Evolutionary conservation across 2,329 filamentous ascomycete species (phyloP).

Genomic region (Colletotrichum simmondsii): DNA sequence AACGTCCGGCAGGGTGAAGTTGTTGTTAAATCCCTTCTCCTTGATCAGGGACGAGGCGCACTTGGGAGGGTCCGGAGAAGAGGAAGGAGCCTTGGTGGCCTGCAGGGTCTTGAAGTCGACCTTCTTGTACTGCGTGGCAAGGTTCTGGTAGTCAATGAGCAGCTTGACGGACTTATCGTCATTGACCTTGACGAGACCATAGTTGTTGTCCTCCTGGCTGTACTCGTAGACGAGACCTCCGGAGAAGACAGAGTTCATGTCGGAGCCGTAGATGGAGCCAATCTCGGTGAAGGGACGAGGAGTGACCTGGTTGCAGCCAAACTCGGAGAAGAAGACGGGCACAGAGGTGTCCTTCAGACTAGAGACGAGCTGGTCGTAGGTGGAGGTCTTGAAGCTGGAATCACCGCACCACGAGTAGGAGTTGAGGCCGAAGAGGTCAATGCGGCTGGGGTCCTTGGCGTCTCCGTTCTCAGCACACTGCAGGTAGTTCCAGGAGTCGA

Average conservation of each 20-base stretch:
- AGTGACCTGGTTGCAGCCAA: slow-evolving; percentile 79
- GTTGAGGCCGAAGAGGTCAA: slow-evolving; percentile 83
- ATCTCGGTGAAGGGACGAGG: slow-evolving; percentile 83
- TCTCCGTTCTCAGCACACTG: slow-evolving; percentile 70
- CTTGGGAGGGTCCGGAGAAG: slow-evolving; percentile 63
- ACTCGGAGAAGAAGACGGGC: slow-evolving; percentile 86
- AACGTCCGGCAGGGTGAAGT: slow-evolving; percentile 80
- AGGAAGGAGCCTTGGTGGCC: slow-evolving; percentile 66
- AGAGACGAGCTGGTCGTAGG: slow-evolving; percentile 71
- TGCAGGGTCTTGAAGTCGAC: slow-evolving; percentile 78
- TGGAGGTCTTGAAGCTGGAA: slow-evolving; percentile 70
- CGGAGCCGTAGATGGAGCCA: slow-evolving; percentile 73
- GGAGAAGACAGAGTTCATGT: slow-evolving; percentile 77
- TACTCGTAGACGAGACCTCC: slow-evolving; percentile 87
- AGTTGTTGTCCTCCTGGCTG: slow-evolving; percentile 76
- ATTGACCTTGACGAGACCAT: slow-evolving; percentile 72
- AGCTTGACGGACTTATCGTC: slow-evolving; percentile 67
- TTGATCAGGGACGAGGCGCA: slow-evolving; percentile 77
- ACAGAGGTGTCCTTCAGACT: slow-evolving; percentile 75
- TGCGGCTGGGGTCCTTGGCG: slow-evolving; percentile 68
- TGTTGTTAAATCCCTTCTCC: slow-evolving; percentile 74
- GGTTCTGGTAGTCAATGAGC: slow-evolving; percentile 75
- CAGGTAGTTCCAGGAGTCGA: slow-evolving; percentile 82
- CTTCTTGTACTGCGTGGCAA: slow-evolving; percentile 79
- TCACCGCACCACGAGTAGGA: slow-evolving; percentile 77